Evolutionary conservation across 2,329 filamentous ascomycete species (phyloP).

Genomic region (Fusarium tanahbumbuense): DNA sequence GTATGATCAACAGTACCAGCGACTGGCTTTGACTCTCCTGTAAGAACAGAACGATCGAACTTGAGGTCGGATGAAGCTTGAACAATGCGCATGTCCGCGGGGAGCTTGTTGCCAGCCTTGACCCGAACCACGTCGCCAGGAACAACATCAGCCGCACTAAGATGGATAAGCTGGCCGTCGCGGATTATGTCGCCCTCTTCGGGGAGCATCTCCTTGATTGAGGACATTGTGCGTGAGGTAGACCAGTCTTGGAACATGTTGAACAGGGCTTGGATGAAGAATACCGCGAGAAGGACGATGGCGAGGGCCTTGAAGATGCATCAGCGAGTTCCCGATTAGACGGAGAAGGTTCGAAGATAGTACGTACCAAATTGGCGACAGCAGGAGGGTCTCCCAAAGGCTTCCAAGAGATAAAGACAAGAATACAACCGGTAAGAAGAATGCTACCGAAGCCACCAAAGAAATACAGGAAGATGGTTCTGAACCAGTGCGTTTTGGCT

Average conservation of each 20-base stretch:
- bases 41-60: conserved; percentile 4
- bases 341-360: no score
- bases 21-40: conserved; percentile 11
- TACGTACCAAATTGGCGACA: neutral
- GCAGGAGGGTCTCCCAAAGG: conserved; percentile 8
- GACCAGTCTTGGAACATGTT: conserved; percentile 26
- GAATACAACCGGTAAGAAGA: neutral
- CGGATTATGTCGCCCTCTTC: conserved; percentile 11
- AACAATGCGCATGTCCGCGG: conserved; percentile 5
- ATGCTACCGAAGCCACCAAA: conserved; percentile 19
- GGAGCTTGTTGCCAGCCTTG: conserved; percentile 9
- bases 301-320: neutral
- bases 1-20: conserved; percentile 4
- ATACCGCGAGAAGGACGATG: neutral
- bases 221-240: conserved; percentile 18
- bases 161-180: neutral
- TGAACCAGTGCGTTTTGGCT: conserved; percentile 12
- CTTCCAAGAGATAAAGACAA: conserved; percentile 16
- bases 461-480: conserved; percentile 14
- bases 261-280: conserved; percentile 12
- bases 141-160: conserved; percentile 3
- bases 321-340: neutral
- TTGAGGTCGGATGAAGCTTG: conserved; percentile 10
- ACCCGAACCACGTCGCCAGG: conserved; percentile 7
- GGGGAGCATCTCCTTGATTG: conserved; percentile 8